phyloP scores from a whole-genome alignment of 208 protist species.

The Acanthamoeba castellanii region DNA sequence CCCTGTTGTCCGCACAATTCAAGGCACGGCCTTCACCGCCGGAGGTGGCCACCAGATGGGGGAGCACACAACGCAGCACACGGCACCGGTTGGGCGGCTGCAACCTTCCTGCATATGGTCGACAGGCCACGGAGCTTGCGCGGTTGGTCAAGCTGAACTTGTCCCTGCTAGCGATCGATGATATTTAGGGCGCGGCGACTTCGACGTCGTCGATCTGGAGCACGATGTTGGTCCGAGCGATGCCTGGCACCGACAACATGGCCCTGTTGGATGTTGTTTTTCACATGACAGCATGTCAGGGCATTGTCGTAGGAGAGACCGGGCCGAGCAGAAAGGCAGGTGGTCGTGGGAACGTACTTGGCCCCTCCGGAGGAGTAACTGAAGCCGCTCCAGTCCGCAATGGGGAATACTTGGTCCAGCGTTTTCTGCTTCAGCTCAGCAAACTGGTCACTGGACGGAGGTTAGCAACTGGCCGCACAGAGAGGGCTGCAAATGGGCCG shows the following conservation, averaged over 20 bases:
- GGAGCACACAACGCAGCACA: no score
- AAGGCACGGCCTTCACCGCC: neutral
- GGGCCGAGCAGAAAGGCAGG: neutral
- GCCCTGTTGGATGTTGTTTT: neutral
- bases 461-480: neutral
- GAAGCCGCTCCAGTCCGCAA: conserved; percentile 4
- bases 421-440: neutral
- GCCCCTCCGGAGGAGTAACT: neutral
- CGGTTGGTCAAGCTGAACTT: neutral
- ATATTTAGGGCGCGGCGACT: neutral
- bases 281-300: neutral
- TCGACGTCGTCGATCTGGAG: neutral
- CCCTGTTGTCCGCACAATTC: neutral
- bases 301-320: no score
- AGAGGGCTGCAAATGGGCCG: neutral
- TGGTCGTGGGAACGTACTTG: neutral
- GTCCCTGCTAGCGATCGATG: neutral
- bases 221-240: neutral
- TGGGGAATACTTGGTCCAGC: neutral
- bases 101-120: no score
- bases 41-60: no score
- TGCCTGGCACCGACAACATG: neutral
- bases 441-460: conserved; percentile 13
- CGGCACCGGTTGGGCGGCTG: no score
- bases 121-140: no score